A percentile compares a stretch with the other conserved stretches of the same genome.
Evolutionary conservation across 257 asterid species (phyloP).

Genomic region (Penstemon davidsonii): DNA sequence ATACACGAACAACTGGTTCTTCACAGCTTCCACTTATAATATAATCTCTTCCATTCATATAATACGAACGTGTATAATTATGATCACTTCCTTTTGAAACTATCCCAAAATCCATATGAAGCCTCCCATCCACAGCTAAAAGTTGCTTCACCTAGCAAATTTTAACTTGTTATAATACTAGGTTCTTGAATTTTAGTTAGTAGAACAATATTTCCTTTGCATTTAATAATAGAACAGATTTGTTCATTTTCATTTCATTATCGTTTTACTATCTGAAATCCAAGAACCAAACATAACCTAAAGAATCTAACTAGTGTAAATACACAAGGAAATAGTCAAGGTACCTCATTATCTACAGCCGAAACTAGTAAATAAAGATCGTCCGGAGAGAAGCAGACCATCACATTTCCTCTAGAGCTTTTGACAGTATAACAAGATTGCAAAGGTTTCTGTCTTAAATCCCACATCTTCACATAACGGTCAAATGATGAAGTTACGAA

Average conservation of each 20-base stretch:
- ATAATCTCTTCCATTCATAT: conserved; percentile 83
- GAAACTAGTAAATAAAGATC: conserved; percentile 82
- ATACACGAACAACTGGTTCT: conserved; percentile 62
- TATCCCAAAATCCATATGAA: conserved; percentile 66
- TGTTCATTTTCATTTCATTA: no score
- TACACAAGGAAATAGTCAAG: background rate
- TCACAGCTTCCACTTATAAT: conserved; percentile 78
- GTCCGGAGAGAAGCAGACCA: conserved; percentile 84
- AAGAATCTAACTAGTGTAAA: no score
- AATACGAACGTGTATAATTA: conserved; percentile 83
- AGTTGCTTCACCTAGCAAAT: conserved; percentile 68
- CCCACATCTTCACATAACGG: conserved; percentile 84
- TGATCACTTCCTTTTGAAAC: conserved; percentile 62
- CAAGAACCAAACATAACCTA: no score
- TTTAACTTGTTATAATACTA: background rate
- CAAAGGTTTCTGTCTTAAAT: conserved; percentile 55
- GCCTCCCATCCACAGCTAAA: conserved; percentile 68
- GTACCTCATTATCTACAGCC: conserved; percentile 89
- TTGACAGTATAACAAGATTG: conserved; percentile 64
- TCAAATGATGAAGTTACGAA: conserved; percentile 86
- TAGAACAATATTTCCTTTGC: no score
- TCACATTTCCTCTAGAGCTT: conserved; percentile 81
- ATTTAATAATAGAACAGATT: no score
- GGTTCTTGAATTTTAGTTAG: no score
- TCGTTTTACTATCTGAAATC: no score